Evolutionary conservation across 2,329 filamentous ascomycete genomes (phyloP), one percentile per base, ranked within the genome.

Genomic region (Penicillium sp.): DNA sequence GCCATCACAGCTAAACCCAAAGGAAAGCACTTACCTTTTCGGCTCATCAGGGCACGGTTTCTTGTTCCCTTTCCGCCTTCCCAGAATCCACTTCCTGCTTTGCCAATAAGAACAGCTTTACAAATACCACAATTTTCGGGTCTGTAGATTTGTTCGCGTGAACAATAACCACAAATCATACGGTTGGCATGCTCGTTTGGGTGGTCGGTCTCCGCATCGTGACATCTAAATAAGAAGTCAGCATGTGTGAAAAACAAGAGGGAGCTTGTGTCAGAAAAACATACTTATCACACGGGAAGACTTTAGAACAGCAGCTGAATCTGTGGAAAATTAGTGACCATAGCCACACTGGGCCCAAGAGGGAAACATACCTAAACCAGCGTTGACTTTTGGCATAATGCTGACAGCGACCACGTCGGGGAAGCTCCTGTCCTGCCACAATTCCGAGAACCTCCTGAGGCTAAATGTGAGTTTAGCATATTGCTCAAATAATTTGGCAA

Each of bases 1-100:
- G 44, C 22, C 4, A 45, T 8, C n/a, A 54, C 5, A 22, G 8
- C 2, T 32, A 43, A 18, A 7, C 13, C 18, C 31, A 14, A 45
- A n/a, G 13, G 13, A 27, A 48, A 16, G 8, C 14, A 57, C 68
- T 41, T 68, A 77, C 77, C 78, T 73, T 90, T 91, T 55, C 86
- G 80, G 64, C 85, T 89, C 89, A 92, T 92, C 65, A 81, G 75
- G 31, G 74, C 75, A 71, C 79, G 83, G 67, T 92, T 88, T 56
- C 89, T 78, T n/a, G 89, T 92, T 1, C 89, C 89, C 70, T 88
- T 90, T 1, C 90, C 90, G 10, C 90, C 90, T 76, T 95, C 90
- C 90, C 90, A 95, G 73, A 92, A 95, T 0, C 90, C 90, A 41
- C 77, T 77, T 7, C 77, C 77, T 3, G 83, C 83, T 66, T 84